phyloP scores from a whole-genome alignment of 2,329 filamentous ascomycete genomes.

The Cordyceps javanica region DNA sequence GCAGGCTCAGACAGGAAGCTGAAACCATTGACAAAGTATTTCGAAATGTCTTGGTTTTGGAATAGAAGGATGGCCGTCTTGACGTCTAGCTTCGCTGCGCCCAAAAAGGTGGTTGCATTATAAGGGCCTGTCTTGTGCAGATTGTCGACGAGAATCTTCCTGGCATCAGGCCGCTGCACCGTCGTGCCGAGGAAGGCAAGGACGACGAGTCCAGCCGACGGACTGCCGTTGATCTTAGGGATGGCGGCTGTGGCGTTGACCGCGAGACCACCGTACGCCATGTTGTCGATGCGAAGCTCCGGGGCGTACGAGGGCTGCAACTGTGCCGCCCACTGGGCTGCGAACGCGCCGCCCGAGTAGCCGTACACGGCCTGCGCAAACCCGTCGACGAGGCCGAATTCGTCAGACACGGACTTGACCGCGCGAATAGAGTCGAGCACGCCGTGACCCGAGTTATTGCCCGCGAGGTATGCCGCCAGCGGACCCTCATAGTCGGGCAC shows the following conservation, averaged over 20 bases:
- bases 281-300: constrained; percentile 42
- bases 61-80: not conserved
- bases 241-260: constrained; percentile 34
- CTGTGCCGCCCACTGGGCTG: constrained; percentile 46
- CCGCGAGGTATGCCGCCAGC: constrained; percentile 37
- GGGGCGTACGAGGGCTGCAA: constrained; percentile 47
- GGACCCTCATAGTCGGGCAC: constrained; percentile 43
- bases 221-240: constrained; percentile 24
- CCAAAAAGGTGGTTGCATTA: constrained; percentile 6
- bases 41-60: not conserved
- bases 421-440: constrained; percentile 41
- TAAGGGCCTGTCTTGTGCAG: constrained; percentile 4
- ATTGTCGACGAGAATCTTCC: not conserved
- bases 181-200: constrained; percentile 18
- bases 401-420: constrained; percentile 23
- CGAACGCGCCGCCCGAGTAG: constrained; percentile 49
- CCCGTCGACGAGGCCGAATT: constrained; percentile 26
- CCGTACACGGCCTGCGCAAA: constrained; percentile 43
- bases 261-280: constrained; percentile 42
- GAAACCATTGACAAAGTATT: constrained; percentile 10
- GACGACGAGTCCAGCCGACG: constrained; percentile 16
- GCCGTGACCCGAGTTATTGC: constrained; percentile 36
- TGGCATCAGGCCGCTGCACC: constrained; percentile 18
- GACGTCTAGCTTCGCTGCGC: not conserved
- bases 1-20: not conserved